phyloP scores from a whole-genome alignment of 176 grass and related monocot genomes.

The Oryza coarctata region DNA sequence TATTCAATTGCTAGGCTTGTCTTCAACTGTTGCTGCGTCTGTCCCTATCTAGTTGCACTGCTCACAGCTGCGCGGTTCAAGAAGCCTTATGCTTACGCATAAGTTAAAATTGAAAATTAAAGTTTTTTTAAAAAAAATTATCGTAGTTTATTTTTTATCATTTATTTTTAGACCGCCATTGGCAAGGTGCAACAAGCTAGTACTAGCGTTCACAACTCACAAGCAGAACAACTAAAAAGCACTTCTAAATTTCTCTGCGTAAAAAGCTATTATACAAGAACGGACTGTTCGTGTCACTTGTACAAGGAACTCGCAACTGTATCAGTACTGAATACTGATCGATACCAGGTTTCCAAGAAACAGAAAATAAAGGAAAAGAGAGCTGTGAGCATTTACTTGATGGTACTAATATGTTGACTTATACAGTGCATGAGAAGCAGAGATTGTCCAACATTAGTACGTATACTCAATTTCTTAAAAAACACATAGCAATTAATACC shows the following conservation, averaged over 20 bases:
- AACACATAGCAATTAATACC: too few relatives aligned
- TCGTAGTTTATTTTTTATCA: too few relatives aligned
- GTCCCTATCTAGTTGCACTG: constrained; percentile 35
- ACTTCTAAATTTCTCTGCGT: neutral
- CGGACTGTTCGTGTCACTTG: neutral
- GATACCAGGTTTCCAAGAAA: neutral
- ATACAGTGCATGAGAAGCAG: neutral
- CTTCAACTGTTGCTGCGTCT: constrained; percentile 8
- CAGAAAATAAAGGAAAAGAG: neutral
- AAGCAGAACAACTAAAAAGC: constrained; percentile 15
- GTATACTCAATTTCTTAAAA: too few relatives aligned
- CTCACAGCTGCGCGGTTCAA: constrained; percentile 26
- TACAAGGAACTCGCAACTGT: neutral
- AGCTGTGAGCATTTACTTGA: neutral
- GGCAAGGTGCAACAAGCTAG: constrained; percentile 16
- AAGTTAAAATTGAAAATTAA: too few relatives aligned
- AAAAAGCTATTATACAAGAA: neutral
- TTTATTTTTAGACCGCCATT: constrained; percentile 33
- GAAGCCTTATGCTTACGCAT: too few relatives aligned
- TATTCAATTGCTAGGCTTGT: constrained; percentile 39
- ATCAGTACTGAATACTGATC: neutral
- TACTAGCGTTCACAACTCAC: neutral
- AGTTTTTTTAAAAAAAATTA: too few relatives aligned
- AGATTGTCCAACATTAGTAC: neutral
- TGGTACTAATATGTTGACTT: neutral